Evolutionary conservation across 2,329 filamentous ascomycete species (phyloP).

Genomic region (Phaeoacremonium minimum): DNA sequence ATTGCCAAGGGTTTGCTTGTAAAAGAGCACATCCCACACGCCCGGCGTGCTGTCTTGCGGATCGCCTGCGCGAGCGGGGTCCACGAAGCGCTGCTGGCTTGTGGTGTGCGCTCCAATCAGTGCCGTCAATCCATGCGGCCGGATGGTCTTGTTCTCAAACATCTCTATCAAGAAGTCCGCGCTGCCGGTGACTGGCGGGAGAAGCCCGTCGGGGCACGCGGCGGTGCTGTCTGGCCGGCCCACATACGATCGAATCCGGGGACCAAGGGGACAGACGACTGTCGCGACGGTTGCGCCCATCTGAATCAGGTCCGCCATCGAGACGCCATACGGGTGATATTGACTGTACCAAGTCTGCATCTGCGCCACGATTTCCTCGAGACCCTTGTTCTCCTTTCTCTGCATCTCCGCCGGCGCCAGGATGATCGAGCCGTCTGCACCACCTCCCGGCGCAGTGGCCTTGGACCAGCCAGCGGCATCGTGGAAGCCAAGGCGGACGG

Average conservation of each 20-base stretch:
- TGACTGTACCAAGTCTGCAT: slow-evolving; percentile 33
- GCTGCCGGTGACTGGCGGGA: slow-evolving; percentile 37
- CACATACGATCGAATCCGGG: slow-evolving; percentile 44
- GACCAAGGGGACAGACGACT: slow-evolving; percentile 38
- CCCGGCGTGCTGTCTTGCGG: slow-evolving; percentile 49
- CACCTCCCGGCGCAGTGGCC: slow-evolving; percentile 26
- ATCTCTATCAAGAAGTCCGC: slow-evolving; percentile 43
- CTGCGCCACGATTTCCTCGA: slow-evolving; percentile 35
- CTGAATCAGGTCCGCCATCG: slow-evolving; percentile 51
- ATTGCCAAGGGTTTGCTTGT: slow-evolving; percentile 30
- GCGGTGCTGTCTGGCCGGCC: slow-evolving; percentile 41
- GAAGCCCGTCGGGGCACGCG: slow-evolving; percentile 30
- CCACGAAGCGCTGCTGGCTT: slow-evolving; percentile 41
- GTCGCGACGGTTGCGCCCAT: slow-evolving; percentile 46
- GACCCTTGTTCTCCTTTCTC: slow-evolving; percentile 39
- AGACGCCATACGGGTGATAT: slow-evolving; percentile 35
- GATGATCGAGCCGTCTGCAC: slow-evolving; percentile 42
- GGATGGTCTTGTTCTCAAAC: slow-evolving; percentile 50
- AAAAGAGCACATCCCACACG: slow-evolving; percentile 49
- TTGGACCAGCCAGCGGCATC: slow-evolving; percentile 41
- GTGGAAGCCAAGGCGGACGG: slow-evolving; percentile 43
- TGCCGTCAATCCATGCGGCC: slow-evolving; percentile 43
- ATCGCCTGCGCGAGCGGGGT: slow-evolving; percentile 30
- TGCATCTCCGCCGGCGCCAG: slow-evolving; percentile 30
- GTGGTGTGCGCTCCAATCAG: slow-evolving; percentile 51